These are phyloP conservation scores for Amoebophrya sp. DNA, from an alignment of 169 alveolate genomes.

Conservation along the genomic window DNA sequence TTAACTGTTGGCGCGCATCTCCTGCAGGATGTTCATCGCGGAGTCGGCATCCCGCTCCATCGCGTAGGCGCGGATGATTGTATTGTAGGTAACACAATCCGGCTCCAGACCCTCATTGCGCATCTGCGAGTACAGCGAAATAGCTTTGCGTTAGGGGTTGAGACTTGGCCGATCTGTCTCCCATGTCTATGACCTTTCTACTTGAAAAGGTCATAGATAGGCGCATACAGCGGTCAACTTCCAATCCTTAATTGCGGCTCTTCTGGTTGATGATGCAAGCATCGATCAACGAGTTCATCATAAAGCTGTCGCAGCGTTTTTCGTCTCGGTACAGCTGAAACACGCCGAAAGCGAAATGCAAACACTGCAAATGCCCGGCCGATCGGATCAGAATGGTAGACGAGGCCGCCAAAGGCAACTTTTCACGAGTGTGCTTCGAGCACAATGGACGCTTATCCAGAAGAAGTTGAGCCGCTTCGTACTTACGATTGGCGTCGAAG, in stretches of 20 bases:
- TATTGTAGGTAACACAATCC: slow-evolving; percentile 6
- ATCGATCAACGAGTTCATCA: slow-evolving; percentile 4
- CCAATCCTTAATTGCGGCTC: too few relatives aligned
- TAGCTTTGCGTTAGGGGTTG: slow-evolving; percentile 4
- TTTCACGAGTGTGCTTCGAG: neutral
- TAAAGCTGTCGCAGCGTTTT: neutral
- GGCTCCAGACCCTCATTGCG: neutral
- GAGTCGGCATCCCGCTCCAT: slow-evolving; percentile 1
- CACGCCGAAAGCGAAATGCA: slow-evolving; percentile 1
- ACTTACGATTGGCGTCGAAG: neutral
- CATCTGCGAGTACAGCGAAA: slow-evolving; percentile 4
- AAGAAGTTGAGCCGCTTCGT: neutral
- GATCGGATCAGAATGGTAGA: neutral
- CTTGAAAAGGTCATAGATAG: too few relatives aligned
- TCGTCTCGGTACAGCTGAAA: neutral
- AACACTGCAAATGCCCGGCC: slow-evolving; percentile 6
- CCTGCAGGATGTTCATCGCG: neutral
- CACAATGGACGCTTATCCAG: neutral
- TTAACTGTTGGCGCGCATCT: neutral
- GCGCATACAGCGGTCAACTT: too few relatives aligned
- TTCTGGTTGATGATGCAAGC: neutral
- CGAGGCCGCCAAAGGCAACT: neutral
- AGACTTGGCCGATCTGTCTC: too few relatives aligned
- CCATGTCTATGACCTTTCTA: too few relatives aligned
- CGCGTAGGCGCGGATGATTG: slow-evolving; percentile 12